Conservation (phyloP, 225 moss, liverwort and hornwort species). For the Sphagnum contortum region DNA sequence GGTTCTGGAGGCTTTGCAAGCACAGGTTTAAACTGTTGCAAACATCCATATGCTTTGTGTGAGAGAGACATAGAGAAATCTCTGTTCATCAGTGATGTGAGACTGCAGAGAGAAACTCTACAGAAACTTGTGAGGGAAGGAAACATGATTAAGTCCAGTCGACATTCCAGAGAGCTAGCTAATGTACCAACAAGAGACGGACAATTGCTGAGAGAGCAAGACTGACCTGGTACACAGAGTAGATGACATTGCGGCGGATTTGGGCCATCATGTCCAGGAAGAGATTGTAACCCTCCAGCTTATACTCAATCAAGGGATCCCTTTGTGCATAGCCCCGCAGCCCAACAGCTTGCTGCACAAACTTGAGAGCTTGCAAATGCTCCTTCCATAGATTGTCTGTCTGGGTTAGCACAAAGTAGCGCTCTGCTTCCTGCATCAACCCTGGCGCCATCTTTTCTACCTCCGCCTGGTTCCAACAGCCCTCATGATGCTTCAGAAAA, state of each 20-base stretch:
- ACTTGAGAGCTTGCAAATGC: slow-evolving; percentile 96
- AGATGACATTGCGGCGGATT: slow-evolving; percentile 93
- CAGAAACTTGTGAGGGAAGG: not conserved
- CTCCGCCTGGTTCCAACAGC: slow-evolving; percentile 18
- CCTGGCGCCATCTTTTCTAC: slow-evolving; percentile 76
- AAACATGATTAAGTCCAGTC: too few species aligned
- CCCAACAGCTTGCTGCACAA: slow-evolving; percentile 95
- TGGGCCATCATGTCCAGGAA: slow-evolving; percentile 98
- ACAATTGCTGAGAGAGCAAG: not conserved
- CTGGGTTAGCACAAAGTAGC: slow-evolving; percentile 91
- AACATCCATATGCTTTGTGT: not conserved
- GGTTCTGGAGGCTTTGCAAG: slow-evolving; percentile 42
- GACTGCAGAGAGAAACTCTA: too few species aligned
- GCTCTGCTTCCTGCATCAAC: slow-evolving; percentile 90
- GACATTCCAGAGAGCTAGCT: too few species aligned
- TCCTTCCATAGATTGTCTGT: slow-evolving; percentile 98
- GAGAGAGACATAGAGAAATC: not conserved
- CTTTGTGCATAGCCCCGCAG: slow-evolving; percentile 94
- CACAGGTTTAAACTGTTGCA: slow-evolving; percentile 49
- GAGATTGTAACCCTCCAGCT: slow-evolving; percentile 90
- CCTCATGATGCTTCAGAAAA: not conserved
- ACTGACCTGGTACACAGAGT: slow-evolving; percentile 92
- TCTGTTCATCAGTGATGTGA: not conserved
- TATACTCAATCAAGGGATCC: slow-evolving; percentile 95
- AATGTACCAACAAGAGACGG: not conserved